Evolutionary conservation across 2,329 filamentous ascomycete genomes (phyloP).

Genomic region (Torrubiella hemipterigena): DNA sequence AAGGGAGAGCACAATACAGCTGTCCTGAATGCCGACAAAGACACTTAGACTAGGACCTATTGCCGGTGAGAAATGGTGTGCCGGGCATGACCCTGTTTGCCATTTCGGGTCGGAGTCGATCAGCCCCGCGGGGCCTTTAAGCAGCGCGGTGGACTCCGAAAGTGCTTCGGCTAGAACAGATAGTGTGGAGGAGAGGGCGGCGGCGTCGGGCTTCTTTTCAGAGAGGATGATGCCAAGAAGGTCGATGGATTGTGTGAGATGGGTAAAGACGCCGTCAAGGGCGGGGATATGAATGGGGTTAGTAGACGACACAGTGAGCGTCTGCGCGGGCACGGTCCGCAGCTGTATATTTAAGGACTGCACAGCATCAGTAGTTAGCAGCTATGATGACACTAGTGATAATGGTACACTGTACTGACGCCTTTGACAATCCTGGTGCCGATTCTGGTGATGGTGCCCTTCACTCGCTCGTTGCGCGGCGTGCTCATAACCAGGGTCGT

Average conservation of each 20-base stretch:
- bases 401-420: constrained; percentile 35
- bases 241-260: constrained; percentile 74
- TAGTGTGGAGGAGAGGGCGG: constrained; percentile 43
- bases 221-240: constrained; percentile 67
- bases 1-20: constrained; percentile 55
- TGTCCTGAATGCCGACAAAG: constrained; percentile 58
- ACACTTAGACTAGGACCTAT: constrained; percentile 58
- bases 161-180: constrained; percentile 43
- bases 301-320: constrained; percentile 33
- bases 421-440: constrained; percentile 89
- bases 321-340: constrained; percentile 47
- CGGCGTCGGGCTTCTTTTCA: constrained; percentile 30
- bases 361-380: constrained; percentile 1
- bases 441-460: constrained; percentile 82
- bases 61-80: constrained; percentile 29
- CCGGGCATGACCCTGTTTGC: constrained; percentile 29
- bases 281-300: constrained; percentile 51
- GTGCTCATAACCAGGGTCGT: constrained; percentile 86
- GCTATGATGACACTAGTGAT: not conserved
- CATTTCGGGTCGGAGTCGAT: constrained; percentile 27
- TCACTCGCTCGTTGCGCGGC: constrained; percentile 75
- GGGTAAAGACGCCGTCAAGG: constrained; percentile 58
- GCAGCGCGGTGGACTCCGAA: constrained; percentile 34
- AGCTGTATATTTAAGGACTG: constrained; percentile 70
- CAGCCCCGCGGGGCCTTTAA: constrained; percentile 42